A percentile compares a stretch with the other conserved stretches of the same genome.
Conservation (phyloP, 495 filamentous ascomycete species). For the Opeltia flavorubescens region DNA sequence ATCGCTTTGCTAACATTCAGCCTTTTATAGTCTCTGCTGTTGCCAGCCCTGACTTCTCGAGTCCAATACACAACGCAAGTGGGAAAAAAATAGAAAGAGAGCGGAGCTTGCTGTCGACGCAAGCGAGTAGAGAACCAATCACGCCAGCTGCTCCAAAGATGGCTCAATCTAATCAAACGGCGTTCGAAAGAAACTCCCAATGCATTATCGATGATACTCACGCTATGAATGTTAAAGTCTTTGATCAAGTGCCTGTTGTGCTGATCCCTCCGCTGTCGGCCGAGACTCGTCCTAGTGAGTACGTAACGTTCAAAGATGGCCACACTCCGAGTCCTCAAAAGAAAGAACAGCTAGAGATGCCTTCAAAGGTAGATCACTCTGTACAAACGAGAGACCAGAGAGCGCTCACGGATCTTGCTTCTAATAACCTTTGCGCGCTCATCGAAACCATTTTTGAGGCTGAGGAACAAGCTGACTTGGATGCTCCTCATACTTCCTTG, state of each 20-base stretch:
- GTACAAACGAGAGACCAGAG: conserved; percentile 49
- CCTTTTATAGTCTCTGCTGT: conserved; percentile 26
- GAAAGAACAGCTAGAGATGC: conserved; percentile 21
- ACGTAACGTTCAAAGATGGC: neutral
- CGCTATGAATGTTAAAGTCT: neutral
- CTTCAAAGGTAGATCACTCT: conserved; percentile 17
- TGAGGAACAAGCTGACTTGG: conserved; percentile 50
- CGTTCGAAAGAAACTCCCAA: neutral
- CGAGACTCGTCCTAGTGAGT: conserved; percentile 5
- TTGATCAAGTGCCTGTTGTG: conserved; percentile 4
- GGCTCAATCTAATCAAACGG: neutral
- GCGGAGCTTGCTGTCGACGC: too few relatives aligned
- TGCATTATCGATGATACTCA: neutral
- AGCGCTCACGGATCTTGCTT: conserved; percentile 60
- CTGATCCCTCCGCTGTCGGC: conserved; percentile 9
- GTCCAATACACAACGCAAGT: too few relatives aligned
- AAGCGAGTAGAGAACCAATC: neutral
- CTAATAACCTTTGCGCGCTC: conserved; percentile 50
- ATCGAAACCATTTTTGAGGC: conserved; percentile 65
- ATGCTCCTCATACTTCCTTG: conserved; percentile 24
- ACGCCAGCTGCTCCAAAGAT: neutral
- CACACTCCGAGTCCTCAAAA: conserved; percentile 14
- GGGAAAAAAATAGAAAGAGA: too few relatives aligned
- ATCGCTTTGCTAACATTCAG: neutral
- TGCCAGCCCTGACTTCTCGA: conserved; percentile 15